phyloP scores from a whole-genome alignment of 2,329 filamentous ascomycete species.

The Monilinia vaccinii-corymbosi region DNA sequence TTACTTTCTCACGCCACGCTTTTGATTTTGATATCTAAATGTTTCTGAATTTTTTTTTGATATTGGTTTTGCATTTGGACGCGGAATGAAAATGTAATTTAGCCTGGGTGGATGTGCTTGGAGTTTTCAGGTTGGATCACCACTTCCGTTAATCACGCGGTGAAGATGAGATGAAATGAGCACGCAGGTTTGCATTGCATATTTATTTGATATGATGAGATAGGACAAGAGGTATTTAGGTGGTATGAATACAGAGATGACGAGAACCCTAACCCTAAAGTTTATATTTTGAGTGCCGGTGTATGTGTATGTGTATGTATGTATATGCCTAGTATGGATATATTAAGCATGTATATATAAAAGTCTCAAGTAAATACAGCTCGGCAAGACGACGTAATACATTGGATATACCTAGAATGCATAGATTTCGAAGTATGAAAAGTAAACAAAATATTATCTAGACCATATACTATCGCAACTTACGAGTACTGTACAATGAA shows the following conservation, averaged over 20 bases:
- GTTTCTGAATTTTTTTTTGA: not conserved
- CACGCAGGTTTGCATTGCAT: slow-evolving; percentile 6
- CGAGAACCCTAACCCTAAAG: too few species aligned
- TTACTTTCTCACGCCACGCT: not conserved
- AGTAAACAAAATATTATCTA: too few species aligned
- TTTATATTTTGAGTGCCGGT: not conserved
- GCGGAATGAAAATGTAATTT: slow-evolving; percentile 5
- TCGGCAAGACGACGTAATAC: too few species aligned
- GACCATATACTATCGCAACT: too few species aligned
- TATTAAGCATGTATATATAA: too few species aligned
- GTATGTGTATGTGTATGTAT: not conserved
- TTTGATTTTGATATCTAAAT: not conserved
- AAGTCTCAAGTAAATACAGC: too few species aligned
- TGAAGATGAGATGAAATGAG: slow-evolving; percentile 9
- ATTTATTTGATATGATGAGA: not conserved
- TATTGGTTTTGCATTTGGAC: slow-evolving; percentile 1
- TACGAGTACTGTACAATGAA: too few species aligned
- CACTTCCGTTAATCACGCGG: slow-evolving; percentile 5
- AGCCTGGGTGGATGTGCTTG: slow-evolving; percentile 6
- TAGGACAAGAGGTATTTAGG: not conserved
- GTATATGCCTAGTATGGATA: too few species aligned
- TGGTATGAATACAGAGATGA: not conserved
- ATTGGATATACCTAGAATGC: too few species aligned
- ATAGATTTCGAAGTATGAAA: too few species aligned
- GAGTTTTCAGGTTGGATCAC: slow-evolving; percentile 9